Evolutionary conservation across 768 basidiomycete genomes (phyloP).

Genomic region (Rhodotorula diobovata): DNA sequence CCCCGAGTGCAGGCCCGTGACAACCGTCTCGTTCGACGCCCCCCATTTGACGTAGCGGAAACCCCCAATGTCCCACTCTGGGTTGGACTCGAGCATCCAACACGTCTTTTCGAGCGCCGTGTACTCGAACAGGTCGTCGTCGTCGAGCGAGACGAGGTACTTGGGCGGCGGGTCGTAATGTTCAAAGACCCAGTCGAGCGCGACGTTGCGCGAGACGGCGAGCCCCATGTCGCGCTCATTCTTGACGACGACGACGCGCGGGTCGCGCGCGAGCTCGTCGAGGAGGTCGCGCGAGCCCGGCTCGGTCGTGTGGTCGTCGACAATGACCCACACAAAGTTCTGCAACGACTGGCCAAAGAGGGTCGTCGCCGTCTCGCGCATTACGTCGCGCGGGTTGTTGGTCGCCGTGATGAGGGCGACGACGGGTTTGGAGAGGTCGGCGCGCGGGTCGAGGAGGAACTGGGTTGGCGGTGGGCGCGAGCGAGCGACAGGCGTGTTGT

Average conservation of each 20-base stretch:
- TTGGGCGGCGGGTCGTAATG: slow-evolving; percentile 20
- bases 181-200: slow-evolving; percentile 13
- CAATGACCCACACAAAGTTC: slow-evolving; percentile 40
- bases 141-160: slow-evolving; percentile 34
- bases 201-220: slow-evolving; percentile 29
- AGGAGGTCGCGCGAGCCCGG: slow-evolving; percentile 3
- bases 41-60: slow-evolving; percentile 41
- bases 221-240: slow-evolving; percentile 24
- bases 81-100: slow-evolving; percentile 40
- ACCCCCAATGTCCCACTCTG: slow-evolving; percentile 35
- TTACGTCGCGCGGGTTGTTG: slow-evolving; percentile 32
- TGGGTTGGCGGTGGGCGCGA: slow-evolving; percentile 28
- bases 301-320: slow-evolving; percentile 37
- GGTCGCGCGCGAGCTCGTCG: slow-evolving; percentile 11
- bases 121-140: slow-evolving; percentile 41
- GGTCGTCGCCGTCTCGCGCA: slow-evolving; percentile 33
- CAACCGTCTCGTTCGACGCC: slow-evolving; percentile 35
- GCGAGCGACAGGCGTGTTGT: slow-evolving; percentile 32
- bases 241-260: slow-evolving; percentile 25
- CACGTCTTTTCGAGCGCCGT: slow-evolving; percentile 39
- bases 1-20: slow-evolving; percentile 34
- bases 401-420: slow-evolving; percentile 40
- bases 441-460: slow-evolving; percentile 33
- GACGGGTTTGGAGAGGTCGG: slow-evolving; percentile 21
- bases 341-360: slow-evolving; percentile 37